phyloP scores from a whole-genome alignment of 805 yeast species.

The Ogataea ganodermae region DNA sequence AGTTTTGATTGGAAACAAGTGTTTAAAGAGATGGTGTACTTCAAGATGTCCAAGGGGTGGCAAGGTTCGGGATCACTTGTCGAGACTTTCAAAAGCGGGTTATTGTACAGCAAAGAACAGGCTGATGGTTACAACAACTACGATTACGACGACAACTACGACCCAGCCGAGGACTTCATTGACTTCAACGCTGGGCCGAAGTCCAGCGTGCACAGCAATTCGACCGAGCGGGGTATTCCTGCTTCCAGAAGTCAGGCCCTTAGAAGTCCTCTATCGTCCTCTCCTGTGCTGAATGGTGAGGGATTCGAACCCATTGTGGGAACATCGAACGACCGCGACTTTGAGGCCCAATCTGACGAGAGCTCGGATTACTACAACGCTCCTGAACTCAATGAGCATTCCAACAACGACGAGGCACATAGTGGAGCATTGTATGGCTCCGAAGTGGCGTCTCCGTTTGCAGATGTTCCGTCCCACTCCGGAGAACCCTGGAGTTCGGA shows the following conservation, averaged over 20 bases:
- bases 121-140: conserved; percentile 23
- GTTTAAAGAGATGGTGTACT: conserved; percentile 38
- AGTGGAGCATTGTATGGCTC: neutral
- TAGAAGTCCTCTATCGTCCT: conserved; percentile 1
- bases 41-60: conserved; percentile 38
- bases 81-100: conserved; percentile 34
- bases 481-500: neutral
- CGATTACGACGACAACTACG: conserved; percentile 27
- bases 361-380: neutral
- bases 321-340: neutral
- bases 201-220: conserved; percentile 2
- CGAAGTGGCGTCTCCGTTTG: neutral
- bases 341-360: neutral
- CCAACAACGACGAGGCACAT: neutral
- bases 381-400: neutral
- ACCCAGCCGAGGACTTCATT: conserved; percentile 36
- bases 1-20: conserved; percentile 38
- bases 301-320: neutral
- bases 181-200: conserved; percentile 12
- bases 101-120: conserved; percentile 31
- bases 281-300: neutral
- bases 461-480: neutral
- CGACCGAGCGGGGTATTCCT: conserved; percentile 11
- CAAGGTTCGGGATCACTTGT: conserved; percentile 37
- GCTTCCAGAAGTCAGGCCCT: neutral